phyloP scores from a whole-genome alignment of 2,329 filamentous ascomycete species.

The Hymenoscyphus occultus region DNA sequence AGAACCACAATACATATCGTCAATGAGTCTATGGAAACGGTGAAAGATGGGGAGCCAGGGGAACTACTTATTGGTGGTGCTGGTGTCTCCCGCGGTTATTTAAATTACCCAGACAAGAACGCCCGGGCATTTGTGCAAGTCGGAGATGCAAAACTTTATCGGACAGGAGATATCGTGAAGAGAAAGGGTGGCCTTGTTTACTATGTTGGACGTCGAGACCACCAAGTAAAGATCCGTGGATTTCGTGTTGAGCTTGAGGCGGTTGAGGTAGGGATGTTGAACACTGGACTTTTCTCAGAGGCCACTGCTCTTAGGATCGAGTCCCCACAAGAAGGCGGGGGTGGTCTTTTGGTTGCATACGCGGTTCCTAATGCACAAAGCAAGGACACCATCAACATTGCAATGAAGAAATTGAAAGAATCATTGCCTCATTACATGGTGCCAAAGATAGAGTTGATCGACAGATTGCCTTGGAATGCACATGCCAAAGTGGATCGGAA shows the following conservation, averaged over 20 bases:
- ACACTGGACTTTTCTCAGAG: constrained; percentile 1
- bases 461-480: neutral
- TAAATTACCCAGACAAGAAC: constrained; percentile 1
- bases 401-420: constrained; percentile 1
- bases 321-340: neutral
- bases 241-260: constrained; percentile 2
- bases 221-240: neutral
- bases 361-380: neutral
- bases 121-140: constrained; percentile 1
- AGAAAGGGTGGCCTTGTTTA: constrained; percentile 3
- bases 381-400: neutral
- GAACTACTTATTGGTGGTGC: constrained; percentile 1
- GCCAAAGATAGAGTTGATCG: constrained; percentile 3
- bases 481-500: constrained; percentile 7
- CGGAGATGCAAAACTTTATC: constrained; percentile 2
- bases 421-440: constrained; percentile 5
- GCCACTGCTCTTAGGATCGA: constrained; percentile 1
- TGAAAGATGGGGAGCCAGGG: neutral
- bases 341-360: constrained; percentile 4
- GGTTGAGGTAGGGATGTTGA: neutral
- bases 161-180: constrained; percentile 7
- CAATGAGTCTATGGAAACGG: neutral
- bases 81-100: neutral
- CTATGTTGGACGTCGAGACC: constrained; percentile 3
- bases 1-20: neutral